A percentile compares a stretch with the other conserved stretches of the same genome.
These are phyloP conservation scores for Triangularia setosa DNA, from an alignment of 2,329 filamentous ascomycete genomes.

Conservation along the genomic window DNA sequence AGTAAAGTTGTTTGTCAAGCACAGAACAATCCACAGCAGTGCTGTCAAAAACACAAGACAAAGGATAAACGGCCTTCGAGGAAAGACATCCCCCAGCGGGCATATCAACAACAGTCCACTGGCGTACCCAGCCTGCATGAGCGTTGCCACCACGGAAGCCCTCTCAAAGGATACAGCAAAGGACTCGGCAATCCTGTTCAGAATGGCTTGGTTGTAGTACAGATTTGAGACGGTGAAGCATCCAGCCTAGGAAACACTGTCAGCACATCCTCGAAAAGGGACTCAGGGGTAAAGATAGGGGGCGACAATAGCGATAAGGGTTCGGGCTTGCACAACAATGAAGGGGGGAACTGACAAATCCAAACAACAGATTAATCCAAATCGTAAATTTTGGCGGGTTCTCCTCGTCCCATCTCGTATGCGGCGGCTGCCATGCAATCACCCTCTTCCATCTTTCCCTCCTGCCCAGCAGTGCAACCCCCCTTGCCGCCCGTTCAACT, in stretches of 20 bases:
- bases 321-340: not conserved
- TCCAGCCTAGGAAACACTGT: constrained; percentile 36
- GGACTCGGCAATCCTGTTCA: constrained; percentile 68
- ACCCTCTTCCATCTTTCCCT: not conserved
- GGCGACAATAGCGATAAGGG: not conserved
- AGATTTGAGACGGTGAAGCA: constrained; percentile 74
- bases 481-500: not conserved
- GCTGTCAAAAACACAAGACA: constrained; percentile 64
- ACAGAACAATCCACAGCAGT: constrained; percentile 65
- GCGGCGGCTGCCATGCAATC: constrained; percentile 54
- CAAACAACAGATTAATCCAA: constrained; percentile 66
- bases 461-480: too few species aligned
- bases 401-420: constrained; percentile 64
- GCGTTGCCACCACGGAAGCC: constrained; percentile 64
- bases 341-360: constrained; percentile 43
- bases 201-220: constrained; percentile 76
- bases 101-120: constrained; percentile 69
- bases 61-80: constrained; percentile 66
- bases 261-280: too few species aligned
- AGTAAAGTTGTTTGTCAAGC: constrained; percentile 60
- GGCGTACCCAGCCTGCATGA: constrained; percentile 78
- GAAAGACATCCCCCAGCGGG: constrained; percentile 68
- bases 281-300: not conserved
- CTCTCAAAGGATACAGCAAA: constrained; percentile 68
- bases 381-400: constrained; percentile 66